A percentile compares a stretch with the other conserved stretches of the same genome.
phyloP scores from a whole-genome alignment of 2,329 filamentous ascomycete genomes.

The Aspergillus sergii region DNA sequence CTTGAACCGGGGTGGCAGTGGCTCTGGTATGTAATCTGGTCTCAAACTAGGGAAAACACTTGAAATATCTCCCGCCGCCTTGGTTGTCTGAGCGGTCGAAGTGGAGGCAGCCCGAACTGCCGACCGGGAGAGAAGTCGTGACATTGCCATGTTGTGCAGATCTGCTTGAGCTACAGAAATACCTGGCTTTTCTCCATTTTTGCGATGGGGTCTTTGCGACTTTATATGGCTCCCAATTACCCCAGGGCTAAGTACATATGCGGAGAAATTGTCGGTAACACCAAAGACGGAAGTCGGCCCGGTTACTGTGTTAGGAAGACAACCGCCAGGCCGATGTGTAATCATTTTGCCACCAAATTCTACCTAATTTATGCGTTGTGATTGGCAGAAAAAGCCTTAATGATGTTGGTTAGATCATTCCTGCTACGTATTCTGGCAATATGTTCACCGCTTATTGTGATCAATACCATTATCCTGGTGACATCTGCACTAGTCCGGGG shows the following conservation, averaged over 20 bases:
- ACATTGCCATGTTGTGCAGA: conserved; percentile 29
- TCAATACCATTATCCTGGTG: too few species aligned
- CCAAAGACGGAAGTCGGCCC: conserved; percentile 17
- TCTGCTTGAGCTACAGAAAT: not conserved
- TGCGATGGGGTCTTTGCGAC: not conserved
- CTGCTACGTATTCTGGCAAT: too few species aligned
- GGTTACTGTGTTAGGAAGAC: conserved; percentile 8
- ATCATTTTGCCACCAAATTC: too few species aligned
- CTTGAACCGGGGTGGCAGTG: conserved; percentile 45
- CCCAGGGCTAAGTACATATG: conserved; percentile 11
- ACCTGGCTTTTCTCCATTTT: too few species aligned
- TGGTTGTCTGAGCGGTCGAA: conserved; percentile 40
- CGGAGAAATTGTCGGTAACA: conserved; percentile 11
- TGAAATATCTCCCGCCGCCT: conserved; percentile 50
- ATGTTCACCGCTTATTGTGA: too few species aligned
- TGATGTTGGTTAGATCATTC: too few species aligned
- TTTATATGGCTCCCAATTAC: conserved; percentile 21
- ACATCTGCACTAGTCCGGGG: too few species aligned
- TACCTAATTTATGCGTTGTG: too few species aligned
- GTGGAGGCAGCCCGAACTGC: conserved; percentile 34
- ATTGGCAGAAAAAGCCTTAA: too few species aligned
- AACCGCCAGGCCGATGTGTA: conserved; percentile 8
- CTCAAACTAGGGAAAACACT: conserved; percentile 51
- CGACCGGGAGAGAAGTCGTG: conserved; percentile 31
- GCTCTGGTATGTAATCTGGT: conserved; percentile 45